These are phyloP conservation scores for Aspergillus niger DNA, from an alignment of 2,329 filamentous ascomycete genomes.

Conservation along the genomic window DNA sequence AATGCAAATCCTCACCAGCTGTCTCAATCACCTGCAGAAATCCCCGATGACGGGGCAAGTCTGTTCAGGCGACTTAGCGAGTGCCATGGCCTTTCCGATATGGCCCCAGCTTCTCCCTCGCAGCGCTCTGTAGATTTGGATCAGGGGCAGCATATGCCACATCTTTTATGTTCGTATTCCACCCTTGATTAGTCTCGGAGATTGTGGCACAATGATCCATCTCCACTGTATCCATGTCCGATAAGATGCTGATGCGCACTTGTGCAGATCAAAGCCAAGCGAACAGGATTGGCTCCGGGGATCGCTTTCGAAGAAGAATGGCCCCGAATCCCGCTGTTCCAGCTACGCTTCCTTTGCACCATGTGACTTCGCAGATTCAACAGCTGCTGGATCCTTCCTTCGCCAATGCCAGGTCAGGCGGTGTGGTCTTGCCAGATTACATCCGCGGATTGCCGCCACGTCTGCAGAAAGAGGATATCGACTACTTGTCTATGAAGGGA, in stretches of 20 bases:
- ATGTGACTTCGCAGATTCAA: conserved; percentile 39
- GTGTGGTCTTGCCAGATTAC: conserved; percentile 63
- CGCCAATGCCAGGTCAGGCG: conserved; percentile 52
- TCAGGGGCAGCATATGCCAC: conserved; percentile 61
- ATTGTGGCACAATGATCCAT: background rate
- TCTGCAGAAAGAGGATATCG: conserved; percentile 78
- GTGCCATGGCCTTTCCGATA: conserved; percentile 33
- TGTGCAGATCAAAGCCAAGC: conserved; percentile 36
- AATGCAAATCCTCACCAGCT: conserved; percentile 28
- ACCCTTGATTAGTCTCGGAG: too few species aligned
- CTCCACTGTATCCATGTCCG: background rate
- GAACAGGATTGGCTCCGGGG: conserved; percentile 51
- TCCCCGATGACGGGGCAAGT: conserved; percentile 35
- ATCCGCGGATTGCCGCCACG: conserved; percentile 77
- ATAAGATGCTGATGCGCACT: conserved; percentile 14
- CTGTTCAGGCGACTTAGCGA: conserved; percentile 32
- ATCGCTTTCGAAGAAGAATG: conserved; percentile 49
- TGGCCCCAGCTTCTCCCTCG: conserved; percentile 44
- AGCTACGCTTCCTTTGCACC: conserved; percentile 38
- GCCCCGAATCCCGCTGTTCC: conserved; percentile 46
- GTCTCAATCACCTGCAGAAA: conserved; percentile 38
- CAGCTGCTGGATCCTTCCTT: conserved; percentile 45
- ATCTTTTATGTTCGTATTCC: conserved; percentile 61
- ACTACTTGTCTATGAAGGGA: conserved; percentile 81
- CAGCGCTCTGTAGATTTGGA: conserved; percentile 51